Evolutionary conservation across 78 protist species (phyloP).

Genomic region (Dictyostelium citrinum): DNA sequence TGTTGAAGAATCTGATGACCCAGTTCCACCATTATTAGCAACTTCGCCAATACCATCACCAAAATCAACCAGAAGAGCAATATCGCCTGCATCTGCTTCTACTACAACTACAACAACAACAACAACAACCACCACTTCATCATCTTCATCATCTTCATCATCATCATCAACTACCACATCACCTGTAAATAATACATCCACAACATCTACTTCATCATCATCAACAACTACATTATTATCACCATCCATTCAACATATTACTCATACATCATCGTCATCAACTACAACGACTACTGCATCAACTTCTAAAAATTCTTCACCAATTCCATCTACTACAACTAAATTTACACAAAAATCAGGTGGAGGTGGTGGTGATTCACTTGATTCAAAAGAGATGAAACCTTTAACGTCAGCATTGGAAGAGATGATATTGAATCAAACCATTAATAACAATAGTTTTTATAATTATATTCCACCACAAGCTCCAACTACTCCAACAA

Average conservation of each 20-base stretch:
- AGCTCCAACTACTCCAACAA: not conserved
- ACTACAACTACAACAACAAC: constrained; percentile 4
- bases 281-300: not conserved
- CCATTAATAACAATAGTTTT: not conserved
- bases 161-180: not conserved
- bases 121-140: not conserved
- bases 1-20: constrained; percentile 81
- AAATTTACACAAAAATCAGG: not conserved
- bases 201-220: not conserved
- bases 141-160: not conserved
- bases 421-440: constrained; percentile 28
- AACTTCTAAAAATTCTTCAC: not conserved
- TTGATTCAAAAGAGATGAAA: constrained; percentile 13
- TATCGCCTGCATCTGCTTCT: not conserved
- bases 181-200: not conserved
- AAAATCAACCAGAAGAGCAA: constrained; percentile 26
- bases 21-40: constrained; percentile 65
- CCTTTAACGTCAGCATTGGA: constrained; percentile 53
- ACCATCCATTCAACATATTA: not conserved
- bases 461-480: not conserved
- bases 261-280: not conserved
- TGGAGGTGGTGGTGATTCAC: not conserved
- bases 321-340: not conserved
- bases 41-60: constrained; percentile 83
- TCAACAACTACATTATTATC: not conserved